These are phyloP conservation scores for Sporothrix sp. DNA, from an alignment of 2,329 filamentous ascomycete genomes.

Conservation along the genomic window DNA sequence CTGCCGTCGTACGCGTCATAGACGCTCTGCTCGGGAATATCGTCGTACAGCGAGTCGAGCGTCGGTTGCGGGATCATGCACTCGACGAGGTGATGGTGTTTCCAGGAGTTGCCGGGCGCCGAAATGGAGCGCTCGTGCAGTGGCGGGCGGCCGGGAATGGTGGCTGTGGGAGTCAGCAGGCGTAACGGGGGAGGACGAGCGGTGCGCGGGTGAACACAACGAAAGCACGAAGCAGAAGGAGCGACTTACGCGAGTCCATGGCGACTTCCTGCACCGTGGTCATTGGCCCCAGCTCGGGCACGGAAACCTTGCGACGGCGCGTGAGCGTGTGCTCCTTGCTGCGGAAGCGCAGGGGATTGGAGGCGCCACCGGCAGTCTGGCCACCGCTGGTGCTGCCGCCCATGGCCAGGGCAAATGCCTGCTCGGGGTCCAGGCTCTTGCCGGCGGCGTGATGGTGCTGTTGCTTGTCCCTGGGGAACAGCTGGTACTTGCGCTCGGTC, in stretches of 20 bases:
- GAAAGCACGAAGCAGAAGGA: neutral
- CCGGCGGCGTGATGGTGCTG: conserved; percentile 27
- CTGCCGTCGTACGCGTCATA: conserved; percentile 13
- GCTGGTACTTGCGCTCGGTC: conserved; percentile 49
- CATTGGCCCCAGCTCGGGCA: conserved; percentile 57
- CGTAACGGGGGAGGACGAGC: neutral
- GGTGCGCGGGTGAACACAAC: conserved; percentile 19
- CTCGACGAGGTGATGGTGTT: conserved; percentile 34
- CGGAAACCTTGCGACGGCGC: conserved; percentile 53
- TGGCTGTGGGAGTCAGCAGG: conserved; percentile 38
- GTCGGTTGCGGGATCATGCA: conserved; percentile 24
- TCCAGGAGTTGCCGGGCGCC: conserved; percentile 44
- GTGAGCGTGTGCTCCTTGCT: conserved; percentile 48
- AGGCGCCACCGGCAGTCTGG: too few relatives aligned
- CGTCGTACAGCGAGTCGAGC: conserved; percentile 20
- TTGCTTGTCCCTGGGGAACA: conserved; percentile 47
- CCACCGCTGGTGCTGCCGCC: neutral
- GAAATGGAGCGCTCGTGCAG: conserved; percentile 56
- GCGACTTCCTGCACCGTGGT: conserved; percentile 56
- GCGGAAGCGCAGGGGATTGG: conserved; percentile 34
- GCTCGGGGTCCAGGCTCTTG: conserved; percentile 42
- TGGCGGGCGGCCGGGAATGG: conserved; percentile 55
- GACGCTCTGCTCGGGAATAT: conserved; percentile 23
- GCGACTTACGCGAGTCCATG: conserved; percentile 59
- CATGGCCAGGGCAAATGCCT: conserved; percentile 36